These are phyloP conservation scores for Exophiala phaeomuriformis DNA, from an alignment of 2,329 filamentous ascomycete genomes.

Conservation along the genomic window DNA sequence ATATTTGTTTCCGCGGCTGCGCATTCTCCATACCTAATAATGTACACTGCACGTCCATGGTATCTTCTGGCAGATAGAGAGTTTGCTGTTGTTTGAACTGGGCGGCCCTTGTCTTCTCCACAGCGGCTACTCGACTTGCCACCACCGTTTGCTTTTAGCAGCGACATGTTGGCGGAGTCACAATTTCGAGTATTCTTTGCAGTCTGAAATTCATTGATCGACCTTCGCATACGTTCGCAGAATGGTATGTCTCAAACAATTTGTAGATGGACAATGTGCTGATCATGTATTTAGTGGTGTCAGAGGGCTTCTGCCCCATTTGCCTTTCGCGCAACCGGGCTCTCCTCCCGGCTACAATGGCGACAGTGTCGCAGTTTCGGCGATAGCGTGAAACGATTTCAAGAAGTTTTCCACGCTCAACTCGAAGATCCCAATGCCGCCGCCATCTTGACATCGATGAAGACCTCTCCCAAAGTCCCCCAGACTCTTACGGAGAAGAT, in stretches of 20 bases:
- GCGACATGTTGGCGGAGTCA: constrained; percentile 1
- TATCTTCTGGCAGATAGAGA: background rate
- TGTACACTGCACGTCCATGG: background rate
- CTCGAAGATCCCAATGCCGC: constrained; percentile 54
- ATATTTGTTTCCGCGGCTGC: background rate
- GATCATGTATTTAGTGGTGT: background rate
- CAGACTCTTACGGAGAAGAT: constrained; percentile 93
- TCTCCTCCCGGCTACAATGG: background rate
- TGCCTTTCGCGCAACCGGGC: constrained; percentile 1
- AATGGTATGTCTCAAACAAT: background rate
- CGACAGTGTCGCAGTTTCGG: constrained; percentile 6
- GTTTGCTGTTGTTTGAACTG: background rate
- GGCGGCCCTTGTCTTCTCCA: background rate
- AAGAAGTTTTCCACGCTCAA: constrained; percentile 58
- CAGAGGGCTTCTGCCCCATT: background rate
- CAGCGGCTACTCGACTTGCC: background rate
- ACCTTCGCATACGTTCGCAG: background rate
- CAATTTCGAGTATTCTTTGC: background rate
- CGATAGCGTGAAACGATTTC: constrained; percentile 21
- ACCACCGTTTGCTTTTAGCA: background rate
- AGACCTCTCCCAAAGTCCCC: constrained; percentile 48
- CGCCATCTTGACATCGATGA: constrained; percentile 68
- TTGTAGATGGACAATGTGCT: background rate
- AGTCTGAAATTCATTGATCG: background rate
- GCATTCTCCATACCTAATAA: too few species aligned